Percentiles rank a stretch among this genome's conserved stretches.
These are phyloP conservation scores for Crucibulum laeve DNA, from an alignment of 768 basidiomycete genomes.

Conservation along the genomic window DNA sequence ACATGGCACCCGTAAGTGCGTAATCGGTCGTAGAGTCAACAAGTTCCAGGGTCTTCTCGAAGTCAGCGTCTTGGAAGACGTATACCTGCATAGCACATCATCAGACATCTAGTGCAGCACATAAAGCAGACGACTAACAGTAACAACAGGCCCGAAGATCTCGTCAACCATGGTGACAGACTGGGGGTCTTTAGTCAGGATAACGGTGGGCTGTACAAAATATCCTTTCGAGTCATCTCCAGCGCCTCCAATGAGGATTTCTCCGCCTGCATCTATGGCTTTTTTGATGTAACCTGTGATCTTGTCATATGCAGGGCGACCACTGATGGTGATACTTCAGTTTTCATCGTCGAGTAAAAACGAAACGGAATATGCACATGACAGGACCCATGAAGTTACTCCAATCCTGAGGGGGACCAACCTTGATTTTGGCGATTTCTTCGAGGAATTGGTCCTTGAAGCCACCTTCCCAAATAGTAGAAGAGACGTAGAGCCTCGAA, in stretches of 20 bases:
- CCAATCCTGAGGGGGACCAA: slow-evolving; percentile 76
- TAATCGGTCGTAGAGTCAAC: slow-evolving; percentile 86
- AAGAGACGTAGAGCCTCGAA: slow-evolving; percentile 87
- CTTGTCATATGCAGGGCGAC: slow-evolving; percentile 85
- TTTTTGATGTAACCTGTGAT: slow-evolving; percentile 78
- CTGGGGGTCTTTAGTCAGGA: slow-evolving; percentile 86
- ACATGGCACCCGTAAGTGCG: slow-evolving; percentile 95
- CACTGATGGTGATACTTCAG: slow-evolving; percentile 36
- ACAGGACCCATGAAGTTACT: slow-evolving; percentile 93
- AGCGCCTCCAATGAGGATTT: slow-evolving; percentile 85
- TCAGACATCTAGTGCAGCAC: not conserved
- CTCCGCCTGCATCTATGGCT: slow-evolving; percentile 86
- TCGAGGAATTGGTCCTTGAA: slow-evolving; percentile 78
- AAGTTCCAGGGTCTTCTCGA: slow-evolving; percentile 80
- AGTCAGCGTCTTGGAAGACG: slow-evolving; percentile 85
- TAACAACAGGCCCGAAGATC: not conserved
- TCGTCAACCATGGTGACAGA: slow-evolving; percentile 80
- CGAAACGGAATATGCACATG: slow-evolving; percentile 50
- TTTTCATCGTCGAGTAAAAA: not conserved
- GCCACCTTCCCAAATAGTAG: slow-evolving; percentile 76
- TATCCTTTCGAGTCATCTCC: slow-evolving; percentile 90
- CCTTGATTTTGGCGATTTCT: slow-evolving; percentile 80
- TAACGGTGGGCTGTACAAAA: slow-evolving; percentile 92
- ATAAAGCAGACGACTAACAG: slow-evolving; percentile 33
- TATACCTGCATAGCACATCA: slow-evolving; percentile 49